Evolutionary conservation across 2,329 filamentous ascomycete genomes (phyloP).

Genomic region (Verticillium longisporum): DNA sequence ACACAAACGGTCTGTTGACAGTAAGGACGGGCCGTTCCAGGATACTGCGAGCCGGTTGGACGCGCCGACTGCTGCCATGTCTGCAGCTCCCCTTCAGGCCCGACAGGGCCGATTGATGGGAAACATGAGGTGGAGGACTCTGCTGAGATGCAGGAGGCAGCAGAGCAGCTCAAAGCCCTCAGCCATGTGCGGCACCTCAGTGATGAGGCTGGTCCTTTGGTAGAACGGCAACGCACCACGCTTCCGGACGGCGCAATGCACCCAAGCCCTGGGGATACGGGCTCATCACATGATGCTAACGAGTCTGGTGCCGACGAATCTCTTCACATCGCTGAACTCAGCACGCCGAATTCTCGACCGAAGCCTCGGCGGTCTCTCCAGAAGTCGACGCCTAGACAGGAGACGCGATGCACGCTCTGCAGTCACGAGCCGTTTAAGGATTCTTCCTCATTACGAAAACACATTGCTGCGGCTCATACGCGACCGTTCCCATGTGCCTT

Average conservation of each 20-base stretch:
- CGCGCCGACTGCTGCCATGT: neutral
- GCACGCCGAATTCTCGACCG: slow-evolving; percentile 26
- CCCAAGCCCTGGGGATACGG: slow-evolving; percentile 31
- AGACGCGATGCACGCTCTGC: slow-evolving; percentile 55
- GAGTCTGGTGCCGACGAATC: slow-evolving; percentile 34
- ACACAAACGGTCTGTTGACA: slow-evolving; percentile 11
- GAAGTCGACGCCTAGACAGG: slow-evolving; percentile 45
- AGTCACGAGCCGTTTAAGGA: slow-evolving; percentile 62
- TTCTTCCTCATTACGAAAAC: slow-evolving; percentile 58
- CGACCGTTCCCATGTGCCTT: slow-evolving; percentile 81
- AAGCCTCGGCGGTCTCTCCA: slow-evolving; percentile 41
- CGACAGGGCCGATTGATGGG: slow-evolving; percentile 15
- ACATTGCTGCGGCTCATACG: slow-evolving; percentile 62
- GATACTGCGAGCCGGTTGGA: slow-evolving; percentile 7
- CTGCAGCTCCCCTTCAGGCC: neutral
- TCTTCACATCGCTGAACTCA: slow-evolving; percentile 23
- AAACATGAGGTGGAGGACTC: slow-evolving; percentile 53
- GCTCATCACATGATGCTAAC: slow-evolving; percentile 30
- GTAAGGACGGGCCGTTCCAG: slow-evolving; percentile 8
- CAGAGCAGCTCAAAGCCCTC: slow-evolving; percentile 58
- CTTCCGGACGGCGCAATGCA: slow-evolving; percentile 29
- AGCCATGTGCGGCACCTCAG: slow-evolving; percentile 49
- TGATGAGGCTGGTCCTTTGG: slow-evolving; percentile 19
- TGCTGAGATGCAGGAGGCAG: slow-evolving; percentile 63
- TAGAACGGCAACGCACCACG: slow-evolving; percentile 26